Percentiles rank a stretch among this genome's conserved stretches.
Conservation (phyloP, 805 yeast genomes). For the Kuraishia floccosa region DNA sequence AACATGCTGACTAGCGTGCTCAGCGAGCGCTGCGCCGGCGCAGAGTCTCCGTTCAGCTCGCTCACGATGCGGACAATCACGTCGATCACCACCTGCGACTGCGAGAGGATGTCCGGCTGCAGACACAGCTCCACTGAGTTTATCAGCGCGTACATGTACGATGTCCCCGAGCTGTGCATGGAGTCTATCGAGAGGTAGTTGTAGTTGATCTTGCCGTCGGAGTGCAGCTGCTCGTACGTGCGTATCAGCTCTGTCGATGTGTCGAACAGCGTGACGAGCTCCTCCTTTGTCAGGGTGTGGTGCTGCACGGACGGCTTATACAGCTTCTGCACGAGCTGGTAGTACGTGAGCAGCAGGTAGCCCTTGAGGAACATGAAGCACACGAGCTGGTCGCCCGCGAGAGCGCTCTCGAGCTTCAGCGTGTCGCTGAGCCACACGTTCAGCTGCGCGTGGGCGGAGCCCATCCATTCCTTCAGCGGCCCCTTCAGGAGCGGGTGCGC, state of each 20-base stretch:
- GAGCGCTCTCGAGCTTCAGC: constrained; percentile 1
- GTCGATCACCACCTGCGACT: constrained; percentile 2
- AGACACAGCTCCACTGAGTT: constrained; percentile 7
- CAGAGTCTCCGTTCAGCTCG: constrained; percentile 6
- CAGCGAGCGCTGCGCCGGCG: constrained; percentile 6
- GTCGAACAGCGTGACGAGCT: constrained; percentile 6
- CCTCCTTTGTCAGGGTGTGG: constrained; percentile 2
- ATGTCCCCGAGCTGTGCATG: constrained; percentile 10
- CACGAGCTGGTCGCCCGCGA: background rate
- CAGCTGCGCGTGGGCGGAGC: constrained; percentile 3
- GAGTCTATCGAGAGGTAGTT: constrained; percentile 11
- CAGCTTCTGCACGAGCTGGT: constrained; percentile 8
- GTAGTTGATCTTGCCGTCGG: constrained; percentile 8
- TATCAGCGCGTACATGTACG: constrained; percentile 8
- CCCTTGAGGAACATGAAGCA: constrained; percentile 3
- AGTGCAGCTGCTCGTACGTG: constrained; percentile 6
- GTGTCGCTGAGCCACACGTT: constrained; percentile 4
- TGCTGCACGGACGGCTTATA: constrained; percentile 7
- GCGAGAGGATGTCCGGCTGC: constrained; percentile 3
- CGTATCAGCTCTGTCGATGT: constrained; percentile 6
- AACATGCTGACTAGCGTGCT: constrained; percentile 7
- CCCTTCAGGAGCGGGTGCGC: constrained; percentile 1
- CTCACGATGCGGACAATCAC: constrained; percentile 3
- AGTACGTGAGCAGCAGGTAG: constrained; percentile 9
- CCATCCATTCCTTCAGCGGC: constrained; percentile 1